phyloP scores from a whole-genome alignment of 1,284 basidiomycete species.

The Hemileia vastatrix region DNA sequence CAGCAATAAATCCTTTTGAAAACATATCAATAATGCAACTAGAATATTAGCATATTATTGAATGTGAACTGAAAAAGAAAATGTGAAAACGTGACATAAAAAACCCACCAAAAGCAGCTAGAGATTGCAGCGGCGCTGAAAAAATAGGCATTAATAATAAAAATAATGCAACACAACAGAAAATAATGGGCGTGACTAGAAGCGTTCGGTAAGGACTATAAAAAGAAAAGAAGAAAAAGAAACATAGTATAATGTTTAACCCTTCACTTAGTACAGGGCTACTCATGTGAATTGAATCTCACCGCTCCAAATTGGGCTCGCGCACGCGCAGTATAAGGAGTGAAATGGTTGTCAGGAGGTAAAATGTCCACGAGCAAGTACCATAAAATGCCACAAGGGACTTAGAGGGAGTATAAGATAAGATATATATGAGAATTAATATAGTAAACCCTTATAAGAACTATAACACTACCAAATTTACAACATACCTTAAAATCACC shows the following conservation, averaged over 20 bases:
- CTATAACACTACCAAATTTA: too few relatives aligned
- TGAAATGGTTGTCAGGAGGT: constrained; percentile 79
- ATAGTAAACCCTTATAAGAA: too few relatives aligned
- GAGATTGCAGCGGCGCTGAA: constrained; percentile 78
- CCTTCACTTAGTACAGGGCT: constrained; percentile 27
- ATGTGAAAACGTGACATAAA: neutral
- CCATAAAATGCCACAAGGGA: constrained; percentile 51
- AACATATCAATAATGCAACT: too few relatives aligned
- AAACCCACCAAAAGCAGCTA: constrained; percentile 67
- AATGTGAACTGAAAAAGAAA: neutral
- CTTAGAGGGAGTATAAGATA: too few relatives aligned
- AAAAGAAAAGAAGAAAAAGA: constrained; percentile 52
- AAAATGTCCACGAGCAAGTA: constrained; percentile 80
- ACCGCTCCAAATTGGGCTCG: constrained; percentile 76
- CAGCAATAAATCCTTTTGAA: constrained; percentile 21
- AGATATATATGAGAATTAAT: too few relatives aligned
- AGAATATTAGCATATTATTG: too few relatives aligned
- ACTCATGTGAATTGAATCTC: constrained; percentile 59
- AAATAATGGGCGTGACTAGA: constrained; percentile 79
- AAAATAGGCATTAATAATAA: constrained; percentile 89
- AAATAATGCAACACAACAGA: constrained; percentile 84
- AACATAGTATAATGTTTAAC: too few relatives aligned
- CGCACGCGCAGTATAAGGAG: constrained; percentile 77
- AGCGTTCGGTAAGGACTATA: constrained; percentile 74
- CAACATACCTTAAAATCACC: constrained; percentile 66